Percentiles rank a stretch among this genome's conserved stretches.
phyloP scores from a whole-genome alignment of 1,284 basidiomycete genomes.

The Apiotrichum veenhuisii region DNA sequence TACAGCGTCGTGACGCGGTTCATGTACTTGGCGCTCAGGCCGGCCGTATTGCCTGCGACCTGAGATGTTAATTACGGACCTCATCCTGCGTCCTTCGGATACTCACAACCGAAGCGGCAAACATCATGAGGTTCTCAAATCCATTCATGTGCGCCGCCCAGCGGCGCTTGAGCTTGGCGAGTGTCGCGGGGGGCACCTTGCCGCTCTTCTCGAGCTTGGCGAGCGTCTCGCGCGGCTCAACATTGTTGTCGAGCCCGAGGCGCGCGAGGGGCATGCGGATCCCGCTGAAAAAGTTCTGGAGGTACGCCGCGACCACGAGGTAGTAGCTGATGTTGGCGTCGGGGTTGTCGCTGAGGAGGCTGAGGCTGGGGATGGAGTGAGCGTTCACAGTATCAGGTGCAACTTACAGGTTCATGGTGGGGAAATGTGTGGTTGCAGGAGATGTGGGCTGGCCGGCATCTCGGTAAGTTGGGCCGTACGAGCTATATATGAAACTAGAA shows the following conservation, averaged over 20 bases:
- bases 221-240: slow-evolving; percentile 26
- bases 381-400: no score
- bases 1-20: slow-evolving; percentile 31
- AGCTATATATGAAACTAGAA: no score
- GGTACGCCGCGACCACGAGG: slow-evolving; percentile 29
- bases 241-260: slow-evolving; percentile 31
- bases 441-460: no score
- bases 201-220: slow-evolving; percentile 27
- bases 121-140: slow-evolving; percentile 30
- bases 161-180: slow-evolving; percentile 30
- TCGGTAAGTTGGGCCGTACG: no score
- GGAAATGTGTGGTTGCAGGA: no score
- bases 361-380: neutral
- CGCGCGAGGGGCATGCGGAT: slow-evolving; percentile 20
- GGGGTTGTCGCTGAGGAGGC: slow-evolving; percentile 4
- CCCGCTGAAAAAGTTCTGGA: slow-evolving; percentile 26
- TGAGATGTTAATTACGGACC: slow-evolving; percentile 5
- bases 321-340: slow-evolving; percentile 35
- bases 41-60: slow-evolving; percentile 39
- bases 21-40: slow-evolving; percentile 30
- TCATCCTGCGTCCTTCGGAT: neutral
- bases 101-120: slow-evolving; percentile 33
- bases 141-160: slow-evolving; percentile 36
- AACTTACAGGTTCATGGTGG: no score
- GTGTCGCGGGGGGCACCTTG: slow-evolving; percentile 21